Conservation (phyloP, 805 yeast species). For the Candida bentonensis region DNA sequence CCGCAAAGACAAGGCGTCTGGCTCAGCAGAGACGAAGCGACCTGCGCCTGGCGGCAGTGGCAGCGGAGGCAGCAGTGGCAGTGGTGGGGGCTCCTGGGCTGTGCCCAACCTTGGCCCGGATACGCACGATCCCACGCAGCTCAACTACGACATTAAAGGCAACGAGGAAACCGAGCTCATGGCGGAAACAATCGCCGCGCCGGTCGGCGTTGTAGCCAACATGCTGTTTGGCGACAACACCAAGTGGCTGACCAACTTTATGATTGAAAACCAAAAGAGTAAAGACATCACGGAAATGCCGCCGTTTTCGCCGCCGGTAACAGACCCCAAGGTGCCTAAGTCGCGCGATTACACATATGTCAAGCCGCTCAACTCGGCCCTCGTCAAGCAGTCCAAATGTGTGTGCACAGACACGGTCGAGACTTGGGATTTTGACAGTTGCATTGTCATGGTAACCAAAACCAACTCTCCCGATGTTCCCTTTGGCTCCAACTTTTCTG, state of each 20-base stretch:
- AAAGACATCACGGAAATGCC: constrained; percentile 17
- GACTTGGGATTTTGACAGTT: constrained; percentile 36
- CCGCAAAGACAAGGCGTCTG: background rate
- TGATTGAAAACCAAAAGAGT: constrained; percentile 19
- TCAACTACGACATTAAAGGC: constrained; percentile 29
- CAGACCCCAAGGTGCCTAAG: constrained; percentile 19
- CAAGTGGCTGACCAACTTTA: constrained; percentile 28
- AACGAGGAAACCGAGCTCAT: constrained; percentile 40
- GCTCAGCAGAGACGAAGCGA: background rate
- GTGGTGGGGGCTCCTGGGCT: constrained; percentile 10
- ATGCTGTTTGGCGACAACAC: constrained; percentile 55
- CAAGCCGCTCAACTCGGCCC: constrained; percentile 62
- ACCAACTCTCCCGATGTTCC: constrained; percentile 91
- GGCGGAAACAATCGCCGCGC: constrained; percentile 43
- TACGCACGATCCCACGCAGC: constrained; percentile 43
- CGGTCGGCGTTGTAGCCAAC: constrained; percentile 62
- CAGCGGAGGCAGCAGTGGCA: constrained; percentile 2
- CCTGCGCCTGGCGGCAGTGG: constrained; percentile 4
- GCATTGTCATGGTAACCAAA: constrained; percentile 45
- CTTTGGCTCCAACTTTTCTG: constrained; percentile 69
- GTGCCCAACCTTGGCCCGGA: constrained; percentile 47
- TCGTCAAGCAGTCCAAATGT: constrained; percentile 84
- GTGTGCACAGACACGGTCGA: constrained; percentile 50
- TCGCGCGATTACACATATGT: constrained; percentile 42
- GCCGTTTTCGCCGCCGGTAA: constrained; percentile 8